These are phyloP conservation scores for Fusarium sp. DNA, from an alignment of 2,329 filamentous ascomycete species.

Conservation along the genomic window DNA sequence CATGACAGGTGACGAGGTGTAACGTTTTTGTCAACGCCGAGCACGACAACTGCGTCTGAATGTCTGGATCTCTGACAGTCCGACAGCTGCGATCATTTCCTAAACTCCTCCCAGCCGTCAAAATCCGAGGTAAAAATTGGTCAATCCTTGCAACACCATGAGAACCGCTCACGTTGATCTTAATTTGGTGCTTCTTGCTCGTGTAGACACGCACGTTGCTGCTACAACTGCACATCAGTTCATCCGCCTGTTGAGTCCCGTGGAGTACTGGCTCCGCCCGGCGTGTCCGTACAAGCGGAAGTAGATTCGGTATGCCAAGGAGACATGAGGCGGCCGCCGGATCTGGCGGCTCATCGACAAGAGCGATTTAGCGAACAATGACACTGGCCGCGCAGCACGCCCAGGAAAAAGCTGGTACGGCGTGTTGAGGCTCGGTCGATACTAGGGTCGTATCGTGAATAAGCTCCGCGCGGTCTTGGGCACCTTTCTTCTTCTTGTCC, in stretches of 20 bases:
- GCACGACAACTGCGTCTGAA: slow-evolving; percentile 6
- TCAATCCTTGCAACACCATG: slow-evolving; percentile 21
- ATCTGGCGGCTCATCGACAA: slow-evolving; percentile 42
- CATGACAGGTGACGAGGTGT: slow-evolving; percentile 15
- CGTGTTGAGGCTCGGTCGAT: slow-evolving; percentile 8
- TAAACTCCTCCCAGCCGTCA: not conserved
- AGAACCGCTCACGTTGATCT: slow-evolving; percentile 32
- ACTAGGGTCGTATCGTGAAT: slow-evolving; percentile 3
- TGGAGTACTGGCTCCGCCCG: slow-evolving; percentile 30
- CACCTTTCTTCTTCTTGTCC: not conserved
- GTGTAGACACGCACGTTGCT: not conserved
- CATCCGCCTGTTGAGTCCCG: slow-evolving; percentile 9
- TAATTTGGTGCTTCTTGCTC: slow-evolving; percentile 30
- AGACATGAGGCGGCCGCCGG: slow-evolving; percentile 38
- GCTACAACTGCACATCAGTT: slow-evolving; percentile 27
- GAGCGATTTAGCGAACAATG: slow-evolving; percentile 13
- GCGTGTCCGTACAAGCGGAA: slow-evolving; percentile 39
- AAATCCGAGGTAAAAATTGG: not conserved
- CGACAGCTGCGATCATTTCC: not conserved
- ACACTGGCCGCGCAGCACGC: slow-evolving; percentile 2
- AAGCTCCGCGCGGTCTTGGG: slow-evolving; percentile 25
- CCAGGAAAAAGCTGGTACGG: not conserved
- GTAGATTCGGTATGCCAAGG: slow-evolving; percentile 39
- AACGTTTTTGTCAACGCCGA: slow-evolving; percentile 5
- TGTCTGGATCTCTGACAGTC: slow-evolving; percentile 18